phyloP scores from a whole-genome alignment of 2,329 filamentous ascomycete species.

The Xylaria sp. region DNA sequence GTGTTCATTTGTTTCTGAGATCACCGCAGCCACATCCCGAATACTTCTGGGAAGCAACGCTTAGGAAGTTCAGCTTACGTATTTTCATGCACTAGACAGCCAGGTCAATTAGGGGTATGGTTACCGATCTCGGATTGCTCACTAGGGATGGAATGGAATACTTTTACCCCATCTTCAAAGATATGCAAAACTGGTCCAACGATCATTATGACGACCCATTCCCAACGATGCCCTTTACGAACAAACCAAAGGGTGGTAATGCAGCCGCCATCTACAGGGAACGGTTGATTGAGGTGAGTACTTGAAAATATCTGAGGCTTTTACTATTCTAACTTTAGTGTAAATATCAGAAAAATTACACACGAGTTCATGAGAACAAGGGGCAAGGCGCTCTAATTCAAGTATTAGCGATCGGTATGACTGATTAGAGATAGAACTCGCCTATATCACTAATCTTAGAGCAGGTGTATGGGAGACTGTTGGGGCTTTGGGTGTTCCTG shows the following conservation, averaged over 20 bases:
- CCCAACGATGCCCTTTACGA: constrained; percentile 57
- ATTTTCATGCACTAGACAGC: constrained; percentile 52
- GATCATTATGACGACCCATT: constrained; percentile 59
- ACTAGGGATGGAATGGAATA: constrained; percentile 64
- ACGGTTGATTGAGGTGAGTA: constrained; percentile 55
- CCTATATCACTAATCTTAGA: constrained; percentile 28
- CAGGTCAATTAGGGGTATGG: constrained; percentile 66
- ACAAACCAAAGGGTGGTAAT: constrained; percentile 60
- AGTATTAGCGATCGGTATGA: constrained; percentile 57
- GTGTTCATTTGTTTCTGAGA: no score
- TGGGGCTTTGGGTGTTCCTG: constrained; percentile 56
- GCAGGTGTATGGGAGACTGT: constrained; percentile 64
- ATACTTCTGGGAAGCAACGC: no score
- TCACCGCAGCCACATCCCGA: no score
- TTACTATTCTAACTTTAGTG: constrained; percentile 19
- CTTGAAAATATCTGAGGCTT: not conserved
- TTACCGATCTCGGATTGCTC: constrained; percentile 62
- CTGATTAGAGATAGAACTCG: not conserved
- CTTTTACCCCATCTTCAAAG: constrained; percentile 67
- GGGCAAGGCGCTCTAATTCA: constrained; percentile 57
- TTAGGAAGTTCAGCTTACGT: no score
- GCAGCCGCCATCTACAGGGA: constrained; percentile 58
- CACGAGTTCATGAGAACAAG: constrained; percentile 55
- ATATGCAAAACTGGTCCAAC: constrained; percentile 65
- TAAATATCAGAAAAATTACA: constrained; percentile 48